Evolutionary conservation across 2,329 filamentous ascomycete species (phyloP), one percentile per base, ranked within the genome.

Genomic region (Tolypocladium amazonense): DNA sequence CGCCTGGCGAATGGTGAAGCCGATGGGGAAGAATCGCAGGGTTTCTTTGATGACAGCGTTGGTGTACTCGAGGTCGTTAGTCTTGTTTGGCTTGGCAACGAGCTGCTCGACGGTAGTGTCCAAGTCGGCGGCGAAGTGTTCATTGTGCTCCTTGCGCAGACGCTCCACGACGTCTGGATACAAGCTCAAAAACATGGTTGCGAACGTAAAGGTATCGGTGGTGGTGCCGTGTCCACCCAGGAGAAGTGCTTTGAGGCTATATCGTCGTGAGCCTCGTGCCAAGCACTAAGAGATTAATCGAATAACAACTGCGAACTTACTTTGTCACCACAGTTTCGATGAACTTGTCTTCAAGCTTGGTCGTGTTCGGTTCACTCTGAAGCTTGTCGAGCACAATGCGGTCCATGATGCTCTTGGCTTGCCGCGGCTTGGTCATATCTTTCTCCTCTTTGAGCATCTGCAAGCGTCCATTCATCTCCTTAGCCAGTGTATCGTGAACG

Each of bases 21-120:
- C 79, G 1, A 80, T 75, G 0, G 80, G 80, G 62, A 77, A 81
- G 41, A 84, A 65, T 4, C 81, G 75, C 1, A 85, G 72, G 0
- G 75, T 73, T 66, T 85, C 82, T 61, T 82, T 81, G 61, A 83
- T 75, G 23, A 82, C 75, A 30, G 79, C 81, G 11, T 71, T 73
- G 4, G 80, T 81, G 64, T 81, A 84, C 1, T 73, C 72, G 18
- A 85, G 71, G 15, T 75, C 70, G 62, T 79, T 80, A 47, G 84
- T 71, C 14, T 76, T 71, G 47, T 73, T 68, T 1, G 79, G 76
- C n/a, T 78, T 68, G 14, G 72, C 69, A 6, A 79, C 69, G 38
- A 76, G 66, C 0, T 66, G 64, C 43, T 73, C 74, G 4, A 72
- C 69, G 4, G 71, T 69, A 4, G 70, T 66, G 25, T 71, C 65